Base-by-base conservation (phyloP, 768 basidiomycete species). In the Candolleomyces aberdarensis region DNA sequence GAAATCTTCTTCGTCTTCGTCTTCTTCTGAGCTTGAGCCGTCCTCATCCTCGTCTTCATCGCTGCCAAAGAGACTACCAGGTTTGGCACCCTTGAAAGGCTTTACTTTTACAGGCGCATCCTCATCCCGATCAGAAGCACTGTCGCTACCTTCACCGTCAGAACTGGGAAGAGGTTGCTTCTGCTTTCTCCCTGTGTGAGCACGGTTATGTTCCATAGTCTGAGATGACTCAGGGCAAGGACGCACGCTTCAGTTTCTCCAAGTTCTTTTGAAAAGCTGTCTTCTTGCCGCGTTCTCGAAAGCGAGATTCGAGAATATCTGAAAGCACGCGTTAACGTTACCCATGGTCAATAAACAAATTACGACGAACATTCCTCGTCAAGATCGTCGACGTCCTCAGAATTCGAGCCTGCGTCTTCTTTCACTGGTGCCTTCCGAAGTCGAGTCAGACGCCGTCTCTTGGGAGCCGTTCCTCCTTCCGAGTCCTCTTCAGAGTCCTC, bases 281-380 rank as follows among this genome's bases (percentile, higher is more conserved):
- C 70, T 80, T 78, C 71, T 60, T 78, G 75, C 32, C 89, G 82
- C 29, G 74, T 70, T 49, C 55, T 40, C 92, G 85, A 32, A 93
- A 71, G 48, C 91, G 85, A 7, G 74, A 75, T 26, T 86, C 77
- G 44, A 94, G 73, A 31, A 93, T 88, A 56, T 76, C 88, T 92
- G 62, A 19, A 26, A 39, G 55, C 61, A 41, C 52, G 48, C 22
- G 17, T 48, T 43, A 26, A 26, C 26, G 26, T 26, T 26, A 26
- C 22, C 5, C 8, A 44, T 19, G 22, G 17, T 58, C 26, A 43
- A 56, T 20, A 20, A 53, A 41, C 8, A 13, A 60, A 48, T 36
- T 58, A 62, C 55, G 52, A 56, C 60, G 46, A 22, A 61, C 60
- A 50, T 31, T 61, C 55, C 14, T 44, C 47, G 29, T 64, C 54